These are phyloP conservation scores for Aureobasidium uvarum DNA, from an alignment of 2,329 filamentous ascomycete genomes.

Conservation along the genomic window DNA sequence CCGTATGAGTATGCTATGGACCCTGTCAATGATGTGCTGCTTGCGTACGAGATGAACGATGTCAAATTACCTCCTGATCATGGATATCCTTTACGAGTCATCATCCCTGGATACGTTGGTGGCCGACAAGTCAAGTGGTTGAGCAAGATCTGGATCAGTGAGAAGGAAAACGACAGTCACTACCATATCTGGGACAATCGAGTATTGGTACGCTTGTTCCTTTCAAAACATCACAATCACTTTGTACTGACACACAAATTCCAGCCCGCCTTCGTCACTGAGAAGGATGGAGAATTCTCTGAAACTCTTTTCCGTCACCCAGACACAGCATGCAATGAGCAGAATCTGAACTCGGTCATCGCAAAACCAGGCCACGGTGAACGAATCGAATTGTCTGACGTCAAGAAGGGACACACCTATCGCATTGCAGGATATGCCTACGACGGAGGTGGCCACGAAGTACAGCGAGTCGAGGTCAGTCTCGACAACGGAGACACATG, in stretches of 20 bases:
- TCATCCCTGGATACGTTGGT: slow-evolving; percentile 47
- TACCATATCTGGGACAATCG: slow-evolving; percentile 55
- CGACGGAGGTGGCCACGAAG: slow-evolving; percentile 51
- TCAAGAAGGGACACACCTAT: slow-evolving; percentile 44
- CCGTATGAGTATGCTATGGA: slow-evolving; percentile 53
- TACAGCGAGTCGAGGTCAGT: slow-evolving; percentile 52
- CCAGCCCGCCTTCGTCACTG: slow-evolving; percentile 48
- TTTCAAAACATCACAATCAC: too few relatives aligned
- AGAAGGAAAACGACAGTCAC: slow-evolving; percentile 44
- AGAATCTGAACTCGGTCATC: slow-evolving; percentile 52
- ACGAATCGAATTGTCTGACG: slow-evolving; percentile 42
- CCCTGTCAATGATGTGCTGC: slow-evolving; percentile 49
- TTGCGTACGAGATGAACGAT: slow-evolving; percentile 56
- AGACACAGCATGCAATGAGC: slow-evolving; percentile 50
- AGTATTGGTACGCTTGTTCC: slow-evolving; percentile 36
- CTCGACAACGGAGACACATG: slow-evolving; percentile 51
- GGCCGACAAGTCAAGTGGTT: slow-evolving; percentile 48
- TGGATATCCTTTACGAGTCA: slow-evolving; percentile 45
- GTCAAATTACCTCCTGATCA: slow-evolving; percentile 44
- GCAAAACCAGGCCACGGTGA: slow-evolving; percentile 50
- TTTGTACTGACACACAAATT: neutral
- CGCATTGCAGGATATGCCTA: slow-evolving; percentile 51
- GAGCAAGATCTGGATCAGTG: slow-evolving; percentile 42
- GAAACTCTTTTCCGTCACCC: slow-evolving; percentile 50
- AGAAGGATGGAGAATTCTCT: slow-evolving; percentile 51